These are phyloP conservation scores for Xylona heveae DNA, from an alignment of 495 filamentous ascomycete species.

Conservation along the genomic window DNA sequence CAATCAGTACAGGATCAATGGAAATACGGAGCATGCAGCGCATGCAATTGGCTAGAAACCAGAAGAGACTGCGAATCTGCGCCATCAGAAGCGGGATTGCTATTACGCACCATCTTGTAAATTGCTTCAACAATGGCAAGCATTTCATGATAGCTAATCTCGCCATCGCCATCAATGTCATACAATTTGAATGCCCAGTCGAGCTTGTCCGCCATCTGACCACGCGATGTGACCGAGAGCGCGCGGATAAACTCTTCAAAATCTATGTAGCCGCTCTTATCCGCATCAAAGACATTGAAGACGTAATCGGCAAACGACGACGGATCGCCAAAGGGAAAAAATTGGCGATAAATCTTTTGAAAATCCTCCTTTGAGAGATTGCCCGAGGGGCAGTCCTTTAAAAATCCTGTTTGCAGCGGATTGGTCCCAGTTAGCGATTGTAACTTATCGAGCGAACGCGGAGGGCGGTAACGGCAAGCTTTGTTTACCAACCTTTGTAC, in stretches of 20 bases:
- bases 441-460: background rate
- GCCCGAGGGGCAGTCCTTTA: conserved; percentile 93
- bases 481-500: conserved; percentile 64
- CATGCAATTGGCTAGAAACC: background rate
- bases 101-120: conserved; percentile 83
- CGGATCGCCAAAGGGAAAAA: conserved; percentile 96
- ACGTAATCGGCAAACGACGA: conserved; percentile 96
- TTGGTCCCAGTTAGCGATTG: conserved; percentile 3
- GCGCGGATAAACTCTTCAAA: conserved; percentile 99
- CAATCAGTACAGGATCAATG: conserved; percentile 4
- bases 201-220: conserved; percentile 98
- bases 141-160: conserved; percentile 99
- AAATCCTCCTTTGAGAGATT: conserved; percentile 96
- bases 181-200: conserved; percentile 99
- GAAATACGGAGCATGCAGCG: background rate
- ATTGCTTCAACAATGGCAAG: conserved; percentile 95
- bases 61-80: background rate
- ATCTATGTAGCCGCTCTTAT: conserved; percentile 93
- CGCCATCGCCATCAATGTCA: conserved; percentile 95
- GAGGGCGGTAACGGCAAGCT: background rate
- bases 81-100: background rate
- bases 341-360: conserved; percentile 98
- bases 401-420: conserved; percentile 42
- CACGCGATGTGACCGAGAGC: conserved; percentile 84
- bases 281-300: conserved; percentile 95